These are phyloP conservation scores for Cichorium intybus DNA, from an alignment of 140 eudicot species.

Conservation along the genomic window DNA sequence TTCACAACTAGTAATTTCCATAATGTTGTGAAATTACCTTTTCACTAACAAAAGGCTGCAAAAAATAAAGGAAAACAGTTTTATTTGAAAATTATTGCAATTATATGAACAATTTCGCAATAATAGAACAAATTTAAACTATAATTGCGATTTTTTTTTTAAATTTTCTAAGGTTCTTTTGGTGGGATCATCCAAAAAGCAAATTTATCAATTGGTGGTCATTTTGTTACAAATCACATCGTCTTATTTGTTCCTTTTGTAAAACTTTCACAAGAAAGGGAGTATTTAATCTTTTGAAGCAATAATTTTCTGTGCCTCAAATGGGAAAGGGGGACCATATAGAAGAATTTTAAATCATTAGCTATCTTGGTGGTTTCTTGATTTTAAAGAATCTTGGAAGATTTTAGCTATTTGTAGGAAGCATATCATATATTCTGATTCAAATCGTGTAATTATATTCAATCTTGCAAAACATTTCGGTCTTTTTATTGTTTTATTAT, in stretches of 20 bases:
- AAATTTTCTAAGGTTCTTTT: too few relatives aligned
- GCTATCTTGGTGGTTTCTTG: slow-evolving; percentile 10
- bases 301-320: slow-evolving; percentile 8
- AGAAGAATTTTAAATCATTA: slow-evolving; percentile 16
- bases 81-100: background rate
- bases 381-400: slow-evolving; percentile 14
- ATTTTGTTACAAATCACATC: background rate
- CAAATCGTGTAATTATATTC: slow-evolving; percentile 1
- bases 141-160: too few relatives aligned
- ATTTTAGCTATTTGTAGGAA: slow-evolving; percentile 17
- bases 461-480: background rate
- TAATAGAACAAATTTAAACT: too few relatives aligned
- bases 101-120: background rate
- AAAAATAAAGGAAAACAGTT: too few relatives aligned
- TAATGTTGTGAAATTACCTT: background rate
- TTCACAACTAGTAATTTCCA: background rate
- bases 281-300: slow-evolving; percentile 1
- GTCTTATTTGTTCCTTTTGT: background rate
- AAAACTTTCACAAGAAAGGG: background rate
- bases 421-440: slow-evolving; percentile 9
- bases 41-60: background rate
- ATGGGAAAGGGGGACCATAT: slow-evolving; percentile 16
- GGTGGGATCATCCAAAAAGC: too few relatives aligned
- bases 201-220: too few relatives aligned
- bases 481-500: background rate